Percentiles rank a stretch among this genome's conserved stretches.
Evolutionary conservation across 2,329 filamentous ascomycete genomes (phyloP).

Genomic region (Fusarium penzigii): DNA sequence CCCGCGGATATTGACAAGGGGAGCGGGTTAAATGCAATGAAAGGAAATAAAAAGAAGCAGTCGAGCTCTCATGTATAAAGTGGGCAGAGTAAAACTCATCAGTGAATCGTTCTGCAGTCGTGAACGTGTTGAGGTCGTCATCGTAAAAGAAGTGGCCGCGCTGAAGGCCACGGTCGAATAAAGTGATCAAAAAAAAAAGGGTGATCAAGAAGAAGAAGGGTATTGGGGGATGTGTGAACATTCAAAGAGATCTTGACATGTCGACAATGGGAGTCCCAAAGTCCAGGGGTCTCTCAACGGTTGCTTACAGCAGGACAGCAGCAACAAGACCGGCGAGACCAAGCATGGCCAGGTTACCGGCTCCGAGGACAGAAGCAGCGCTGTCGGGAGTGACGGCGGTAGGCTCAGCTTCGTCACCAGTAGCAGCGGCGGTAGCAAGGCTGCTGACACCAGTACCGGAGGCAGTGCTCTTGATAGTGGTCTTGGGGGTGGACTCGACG

Average conservation of each 20-base stretch:
- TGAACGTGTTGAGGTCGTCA: slow-evolving; percentile 29
- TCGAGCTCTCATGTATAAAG: slow-evolving; percentile 25
- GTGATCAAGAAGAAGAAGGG: slow-evolving; percentile 24
- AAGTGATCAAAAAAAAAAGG: slow-evolving; percentile 18
- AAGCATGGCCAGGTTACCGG: slow-evolving; percentile 47
- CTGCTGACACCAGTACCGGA: slow-evolving; percentile 6
- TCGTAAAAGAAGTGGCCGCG: slow-evolving; percentile 26
- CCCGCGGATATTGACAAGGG: slow-evolving; percentile 15
- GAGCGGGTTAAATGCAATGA: slow-evolving; percentile 27
- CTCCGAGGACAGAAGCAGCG: slow-evolving; percentile 46
- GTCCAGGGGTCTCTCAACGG: background rate
- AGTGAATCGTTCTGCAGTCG: slow-evolving; percentile 22
- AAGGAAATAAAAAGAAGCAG: slow-evolving; percentile 24
- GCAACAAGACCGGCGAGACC: slow-evolving; percentile 52
- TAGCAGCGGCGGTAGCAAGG: slow-evolving; percentile 2
- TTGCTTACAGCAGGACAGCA: slow-evolving; percentile 51
- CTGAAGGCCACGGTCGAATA: slow-evolving; percentile 5
- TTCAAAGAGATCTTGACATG: slow-evolving; percentile 17
- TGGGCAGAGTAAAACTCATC: slow-evolving; percentile 29
- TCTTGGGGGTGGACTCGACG: slow-evolving; percentile 22
- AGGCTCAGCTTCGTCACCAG: slow-evolving; percentile 30
- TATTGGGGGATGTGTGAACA: slow-evolving; percentile 15
- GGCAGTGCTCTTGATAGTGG: slow-evolving; percentile 10
- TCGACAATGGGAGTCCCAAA: slow-evolving; percentile 13
- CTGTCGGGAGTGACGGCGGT: slow-evolving; percentile 39